Evolutionary conservation across 1,284 basidiomycete genomes (phyloP).

Genomic region (Ceratobasidium papillatum): DNA sequence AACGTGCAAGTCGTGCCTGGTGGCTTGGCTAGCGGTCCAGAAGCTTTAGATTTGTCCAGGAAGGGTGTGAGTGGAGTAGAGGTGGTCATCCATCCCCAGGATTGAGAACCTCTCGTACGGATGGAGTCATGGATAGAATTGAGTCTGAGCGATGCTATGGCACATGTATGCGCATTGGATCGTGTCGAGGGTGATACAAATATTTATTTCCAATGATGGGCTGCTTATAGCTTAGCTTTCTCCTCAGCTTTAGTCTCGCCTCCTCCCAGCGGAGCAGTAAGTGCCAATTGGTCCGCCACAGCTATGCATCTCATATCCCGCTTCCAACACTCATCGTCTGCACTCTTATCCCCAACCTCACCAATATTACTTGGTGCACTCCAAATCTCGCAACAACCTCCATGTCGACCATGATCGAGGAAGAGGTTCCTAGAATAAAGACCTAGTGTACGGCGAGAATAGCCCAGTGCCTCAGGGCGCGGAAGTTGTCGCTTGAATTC

Average conservation of each 20-base stretch:
- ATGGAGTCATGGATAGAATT: too few species aligned
- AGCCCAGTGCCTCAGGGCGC: neutral
- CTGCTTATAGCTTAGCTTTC: slow-evolving; percentile 12
- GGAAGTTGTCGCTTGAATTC: slow-evolving; percentile 38
- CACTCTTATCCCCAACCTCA: neutral
- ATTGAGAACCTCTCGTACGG: too few species aligned
- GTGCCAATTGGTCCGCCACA: slow-evolving; percentile 32
- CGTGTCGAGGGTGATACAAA: too few species aligned
- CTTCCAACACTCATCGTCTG: slow-evolving; percentile 22
- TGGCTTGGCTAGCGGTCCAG: slow-evolving; percentile 3
- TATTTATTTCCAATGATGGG: too few species aligned
- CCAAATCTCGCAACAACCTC: slow-evolving; percentile 30
- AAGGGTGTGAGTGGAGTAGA: too few species aligned
- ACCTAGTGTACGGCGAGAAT: slow-evolving; percentile 9
- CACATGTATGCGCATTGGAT: too few species aligned
- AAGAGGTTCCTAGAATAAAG: slow-evolving; percentile 20
- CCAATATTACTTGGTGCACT: slow-evolving; percentile 32
- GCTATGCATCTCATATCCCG: slow-evolving; percentile 34
- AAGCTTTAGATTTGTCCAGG: slow-evolving; percentile 49
- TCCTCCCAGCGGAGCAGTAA: slow-evolving; percentile 13
- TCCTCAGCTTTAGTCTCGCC: slow-evolving; percentile 5
- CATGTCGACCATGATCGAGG: slow-evolving; percentile 33
- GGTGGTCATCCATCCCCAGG: too few species aligned
- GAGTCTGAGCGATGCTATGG: too few species aligned
- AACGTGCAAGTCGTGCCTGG: neutral